phyloP scores from a whole-genome alignment of 1,284 basidiomycete species.

The Inonotus hispidus region DNA sequence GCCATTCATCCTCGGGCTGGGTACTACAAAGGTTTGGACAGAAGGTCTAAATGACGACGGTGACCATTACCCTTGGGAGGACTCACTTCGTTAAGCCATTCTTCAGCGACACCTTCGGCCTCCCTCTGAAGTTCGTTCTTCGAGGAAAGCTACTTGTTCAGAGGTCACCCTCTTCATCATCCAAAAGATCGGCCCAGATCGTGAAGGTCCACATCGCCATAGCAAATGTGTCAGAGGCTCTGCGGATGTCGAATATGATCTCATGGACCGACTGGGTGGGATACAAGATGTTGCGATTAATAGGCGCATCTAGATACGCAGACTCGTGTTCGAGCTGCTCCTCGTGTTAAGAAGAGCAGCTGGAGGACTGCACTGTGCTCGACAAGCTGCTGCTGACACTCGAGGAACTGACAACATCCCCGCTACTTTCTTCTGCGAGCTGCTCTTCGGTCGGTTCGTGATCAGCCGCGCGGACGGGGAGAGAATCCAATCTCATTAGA shows the following conservation, averaged over 20 bases:
- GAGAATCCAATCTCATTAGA: not conserved
- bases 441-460: not conserved
- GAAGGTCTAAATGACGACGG: not conserved
- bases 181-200: not conserved
- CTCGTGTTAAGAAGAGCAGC: not conserved
- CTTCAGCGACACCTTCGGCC: not conserved
- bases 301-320: not conserved
- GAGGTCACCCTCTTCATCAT: not conserved
- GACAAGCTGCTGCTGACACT: not conserved
- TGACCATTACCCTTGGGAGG: not conserved
- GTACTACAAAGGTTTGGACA: not conserved
- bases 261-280: not conserved
- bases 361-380: too few species aligned
- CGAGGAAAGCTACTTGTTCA: not conserved
- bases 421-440: not conserved
- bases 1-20: not conserved
- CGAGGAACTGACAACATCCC: not conserved
- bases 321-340: not conserved
- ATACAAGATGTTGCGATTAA: not conserved
- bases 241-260: not conserved
- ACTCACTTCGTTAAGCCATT: not conserved
- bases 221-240: not conserved
- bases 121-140: not conserved
- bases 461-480: too few species aligned
- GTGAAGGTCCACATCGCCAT: not conserved